phyloP scores from a whole-genome alignment of 768 basidiomycete genomes.

The Clitopilus passeckerianus region DNA sequence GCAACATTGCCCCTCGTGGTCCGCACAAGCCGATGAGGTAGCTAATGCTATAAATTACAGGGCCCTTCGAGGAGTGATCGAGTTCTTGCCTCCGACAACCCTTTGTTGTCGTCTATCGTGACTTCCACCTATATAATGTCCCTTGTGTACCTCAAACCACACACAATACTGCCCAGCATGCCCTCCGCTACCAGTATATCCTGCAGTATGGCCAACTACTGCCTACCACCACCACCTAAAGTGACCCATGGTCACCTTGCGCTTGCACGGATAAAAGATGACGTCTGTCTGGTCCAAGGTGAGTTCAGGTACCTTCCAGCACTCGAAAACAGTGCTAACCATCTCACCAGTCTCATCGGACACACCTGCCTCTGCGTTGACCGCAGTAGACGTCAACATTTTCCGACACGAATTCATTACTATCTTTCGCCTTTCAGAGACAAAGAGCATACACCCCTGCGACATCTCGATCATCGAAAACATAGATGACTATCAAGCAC shows the following conservation, averaged over 20 bases:
- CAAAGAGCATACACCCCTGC: constrained; percentile 39
- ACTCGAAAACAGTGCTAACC: background rate
- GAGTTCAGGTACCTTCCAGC: constrained; percentile 24
- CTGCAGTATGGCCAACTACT: background rate
- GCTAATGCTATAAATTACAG: constrained; percentile 16
- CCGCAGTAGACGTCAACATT: constrained; percentile 45
- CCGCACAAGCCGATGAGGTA: constrained; percentile 31
- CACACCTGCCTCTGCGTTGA: constrained; percentile 38
- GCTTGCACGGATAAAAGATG: constrained; percentile 51
- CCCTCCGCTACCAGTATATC: background rate
- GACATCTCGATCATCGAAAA: constrained; percentile 48
- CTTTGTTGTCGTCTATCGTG: constrained; percentile 21
- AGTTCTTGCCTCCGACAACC: constrained; percentile 18
- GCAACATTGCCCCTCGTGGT: constrained; percentile 28
- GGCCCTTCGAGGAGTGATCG: background rate
- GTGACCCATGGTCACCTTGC: constrained; percentile 36
- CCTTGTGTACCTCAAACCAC: constrained; percentile 3
- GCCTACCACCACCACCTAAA: background rate
- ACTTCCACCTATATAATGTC: constrained; percentile 6
- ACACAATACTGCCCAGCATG: constrained; percentile 1
- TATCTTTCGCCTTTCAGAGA: constrained; percentile 53
- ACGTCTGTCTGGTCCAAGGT: constrained; percentile 63
- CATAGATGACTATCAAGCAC: constrained; percentile 40
- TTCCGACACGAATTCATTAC: constrained; percentile 60
- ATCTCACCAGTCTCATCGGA: constrained; percentile 27